phyloP scores from a whole-genome alignment of 306 rosid species.

The Cucumis melo region DNA sequence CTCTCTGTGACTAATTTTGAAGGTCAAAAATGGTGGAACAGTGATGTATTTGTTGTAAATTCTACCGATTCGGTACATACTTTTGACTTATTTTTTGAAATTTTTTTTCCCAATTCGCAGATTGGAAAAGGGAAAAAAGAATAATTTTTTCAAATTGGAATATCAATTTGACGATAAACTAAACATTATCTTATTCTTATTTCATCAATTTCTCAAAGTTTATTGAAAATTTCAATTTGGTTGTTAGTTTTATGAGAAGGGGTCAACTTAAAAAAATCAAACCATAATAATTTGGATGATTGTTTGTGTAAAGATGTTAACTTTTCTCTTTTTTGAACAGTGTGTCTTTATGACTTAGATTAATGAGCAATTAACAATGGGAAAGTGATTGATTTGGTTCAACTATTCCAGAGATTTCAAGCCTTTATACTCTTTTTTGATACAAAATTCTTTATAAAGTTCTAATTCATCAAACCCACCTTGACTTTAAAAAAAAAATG shows the following conservation, averaged over 20 bases:
- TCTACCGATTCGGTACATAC: neutral
- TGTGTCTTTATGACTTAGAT: neutral
- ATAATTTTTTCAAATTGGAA: neutral
- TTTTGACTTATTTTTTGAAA: neutral
- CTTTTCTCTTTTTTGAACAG: neutral
- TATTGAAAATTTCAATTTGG: neutral
- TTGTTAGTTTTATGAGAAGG: neutral
- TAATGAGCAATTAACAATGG: neutral
- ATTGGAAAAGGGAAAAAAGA: neutral
- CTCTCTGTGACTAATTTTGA: neutral
- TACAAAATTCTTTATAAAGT: neutral
- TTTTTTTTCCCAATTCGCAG: neutral
- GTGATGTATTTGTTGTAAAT: neutral
- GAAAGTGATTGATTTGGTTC: neutral
- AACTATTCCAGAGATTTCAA: neutral
- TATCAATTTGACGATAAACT: neutral
- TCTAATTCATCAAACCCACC: neutral
- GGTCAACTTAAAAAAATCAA: neutral
- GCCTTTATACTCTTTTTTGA: neutral
- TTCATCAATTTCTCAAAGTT: neutral
- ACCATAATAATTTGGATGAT: neutral
- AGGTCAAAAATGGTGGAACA: slow-evolving; percentile 1
- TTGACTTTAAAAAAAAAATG: too few relatives aligned
- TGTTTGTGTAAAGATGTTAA: neutral
- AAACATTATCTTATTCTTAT: neutral